A percentile compares a stretch with the other conserved stretches of the same genome.
Evolutionary conservation across 2,329 filamentous ascomycete genomes (phyloP).

Genomic region (Fusarium miscanthi): DNA sequence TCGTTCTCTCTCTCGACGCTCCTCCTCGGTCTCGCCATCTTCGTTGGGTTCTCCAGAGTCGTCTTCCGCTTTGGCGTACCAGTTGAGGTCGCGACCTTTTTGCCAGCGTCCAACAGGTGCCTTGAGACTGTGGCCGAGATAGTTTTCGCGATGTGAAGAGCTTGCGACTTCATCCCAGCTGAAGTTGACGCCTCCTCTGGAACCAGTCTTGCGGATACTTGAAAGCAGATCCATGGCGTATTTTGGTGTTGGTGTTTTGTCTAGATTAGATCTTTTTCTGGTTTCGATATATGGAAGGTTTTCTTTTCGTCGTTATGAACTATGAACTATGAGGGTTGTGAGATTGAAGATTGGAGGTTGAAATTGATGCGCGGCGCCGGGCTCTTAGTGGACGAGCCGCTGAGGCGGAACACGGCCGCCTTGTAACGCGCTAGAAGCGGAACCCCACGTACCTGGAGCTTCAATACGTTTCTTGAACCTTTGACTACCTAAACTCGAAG

Average conservation of each 20-base stretch:
- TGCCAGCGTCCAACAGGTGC: constrained; percentile 94
- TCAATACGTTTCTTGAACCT: neutral
- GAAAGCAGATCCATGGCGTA: constrained; percentile 89
- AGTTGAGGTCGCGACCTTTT: constrained; percentile 74
- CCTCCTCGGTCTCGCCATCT: constrained; percentile 67
- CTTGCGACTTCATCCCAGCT: constrained; percentile 94
- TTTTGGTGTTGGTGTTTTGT: neutral
- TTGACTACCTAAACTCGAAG: neutral
- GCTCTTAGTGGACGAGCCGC: constrained; percentile 15
- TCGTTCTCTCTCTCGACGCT: constrained; percentile 69
- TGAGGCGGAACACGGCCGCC: constrained; percentile 30
- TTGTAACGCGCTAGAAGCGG: constrained; percentile 23
- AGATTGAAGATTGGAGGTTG: constrained; percentile 6
- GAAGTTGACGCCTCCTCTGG: constrained; percentile 93
- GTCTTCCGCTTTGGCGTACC: constrained; percentile 69
- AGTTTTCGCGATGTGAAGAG: constrained; percentile 88
- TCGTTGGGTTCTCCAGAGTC: constrained; percentile 55
- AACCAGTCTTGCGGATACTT: constrained; percentile 89
- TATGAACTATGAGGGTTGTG: neutral
- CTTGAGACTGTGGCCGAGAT: constrained; percentile 90
- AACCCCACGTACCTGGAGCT: constrained; percentile 37
- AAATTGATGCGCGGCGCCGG: constrained; percentile 12
- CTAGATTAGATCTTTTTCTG: neutral
- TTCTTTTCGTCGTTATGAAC: neutral
- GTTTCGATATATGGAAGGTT: neutral